Evolutionary conservation across 225 moss, liverwort and hornwort species (phyloP).

Genomic region (Straminergon stramineum): DNA sequence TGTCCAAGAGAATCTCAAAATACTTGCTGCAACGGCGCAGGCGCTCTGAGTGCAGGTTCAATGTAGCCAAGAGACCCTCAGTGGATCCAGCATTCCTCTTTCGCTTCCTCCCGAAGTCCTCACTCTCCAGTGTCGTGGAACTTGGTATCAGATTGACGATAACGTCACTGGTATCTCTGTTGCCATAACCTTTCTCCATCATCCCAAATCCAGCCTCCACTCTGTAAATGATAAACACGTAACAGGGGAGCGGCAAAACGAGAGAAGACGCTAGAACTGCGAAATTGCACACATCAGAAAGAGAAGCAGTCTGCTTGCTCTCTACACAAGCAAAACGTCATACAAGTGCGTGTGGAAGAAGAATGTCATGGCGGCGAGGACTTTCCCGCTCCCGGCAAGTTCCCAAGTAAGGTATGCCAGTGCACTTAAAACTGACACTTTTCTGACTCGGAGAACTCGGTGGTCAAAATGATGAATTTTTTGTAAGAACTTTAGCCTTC

Average conservation of each 20-base stretch:
- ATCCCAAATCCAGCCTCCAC: not conserved
- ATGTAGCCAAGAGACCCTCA: not conserved
- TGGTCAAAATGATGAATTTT: not conserved
- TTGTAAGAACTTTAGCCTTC: rapidly evolving
- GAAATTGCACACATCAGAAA: not conserved
- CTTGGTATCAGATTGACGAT: not conserved
- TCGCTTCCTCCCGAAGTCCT: not conserved
- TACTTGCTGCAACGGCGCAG: not conserved
- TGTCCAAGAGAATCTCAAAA: not conserved
- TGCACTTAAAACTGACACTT: not conserved
- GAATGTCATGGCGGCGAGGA: not conserved
- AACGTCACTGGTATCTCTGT: not conserved
- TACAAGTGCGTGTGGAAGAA: not conserved
- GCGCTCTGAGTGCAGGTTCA: not conserved
- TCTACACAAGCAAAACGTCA: not conserved
- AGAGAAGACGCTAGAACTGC: not conserved
- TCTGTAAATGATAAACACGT: not conserved
- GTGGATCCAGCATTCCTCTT: not conserved
- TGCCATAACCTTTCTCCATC: not conserved
- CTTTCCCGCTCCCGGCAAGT: rapidly evolving
- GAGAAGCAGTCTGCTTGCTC: not conserved
- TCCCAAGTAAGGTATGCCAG: not conserved
- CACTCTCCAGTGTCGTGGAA: not conserved
- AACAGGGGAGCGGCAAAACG: not conserved
- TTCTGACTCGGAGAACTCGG: rapidly evolving